Base-by-base conservation (phyloP, 305 asterid genomes). In the Fraxinus albicans region DNA sequence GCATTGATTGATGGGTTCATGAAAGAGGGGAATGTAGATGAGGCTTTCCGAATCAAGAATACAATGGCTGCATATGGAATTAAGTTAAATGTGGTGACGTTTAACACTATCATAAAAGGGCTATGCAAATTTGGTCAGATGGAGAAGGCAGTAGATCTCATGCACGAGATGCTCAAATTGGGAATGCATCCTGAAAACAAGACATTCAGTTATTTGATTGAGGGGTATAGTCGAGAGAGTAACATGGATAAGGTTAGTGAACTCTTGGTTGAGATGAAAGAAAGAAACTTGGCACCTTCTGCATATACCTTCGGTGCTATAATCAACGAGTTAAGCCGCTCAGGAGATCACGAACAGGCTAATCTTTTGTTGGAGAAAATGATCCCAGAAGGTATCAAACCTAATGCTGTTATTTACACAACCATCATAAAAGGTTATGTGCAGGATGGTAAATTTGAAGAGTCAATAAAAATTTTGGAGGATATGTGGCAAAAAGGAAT, bases 1-100 rank as follows among this genome's bases (percentile, higher is more conserved):
- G 90, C 96, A 50, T 85, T 95, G 87, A 89, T 95, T 72, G 85
- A 91, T 82, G 98, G 98, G 80, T 89, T 91, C 81, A 93, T 95
- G 94, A 91, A 87, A 88, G 93, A 92, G 87, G 95, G 96, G 15
- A 82, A 86, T 55, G 60, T 89, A 76, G 94, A 90, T 0, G 93
- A 90, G 83, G 97, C 96, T 80, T 88, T 92, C 50, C 87, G 47
- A 73, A 81, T 92, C 73, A 92, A 92, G 88, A 91, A 92, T 85
- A 84, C 65, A 69, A 95, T 93, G 98, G 90, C 85, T 83, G 89
- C 86, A 36, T 86, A 40, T 84, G 98, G 96, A 82, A 83, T 89
- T 76, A 89, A 86, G 87, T 86, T 93, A 86, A 93, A 90, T 79
- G 63, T 88, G 83, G 88, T 88, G 81, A 87, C 95, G n/a, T 93